Base-by-base conservation (phyloP, 345 rosid genomes). In the Geranium brycei region DNA sequence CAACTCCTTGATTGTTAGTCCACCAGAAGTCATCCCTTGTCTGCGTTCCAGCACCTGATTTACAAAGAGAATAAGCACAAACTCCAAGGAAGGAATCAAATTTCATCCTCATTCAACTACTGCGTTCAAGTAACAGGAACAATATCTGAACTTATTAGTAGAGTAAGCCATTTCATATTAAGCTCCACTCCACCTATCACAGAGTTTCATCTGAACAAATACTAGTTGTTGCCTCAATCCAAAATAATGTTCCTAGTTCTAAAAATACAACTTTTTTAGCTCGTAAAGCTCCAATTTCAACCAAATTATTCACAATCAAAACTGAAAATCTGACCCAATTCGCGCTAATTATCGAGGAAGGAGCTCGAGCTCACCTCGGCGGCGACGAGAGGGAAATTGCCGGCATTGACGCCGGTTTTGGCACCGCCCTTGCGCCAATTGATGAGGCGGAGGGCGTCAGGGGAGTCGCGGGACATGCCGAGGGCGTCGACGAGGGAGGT, bases 351-450 rank as follows among this genome's bases (percentile, higher is more conserved):
- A 23, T 23, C 28, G 28, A 23, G 28, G 28, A 23, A 23, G 28
- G 28, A 23, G 28, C 28, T 23, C 28, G 28, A 23, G 28, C 12
- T 47, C 11, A 86, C 89, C 86, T 92, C 95, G n/a, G 84, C 65
- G 14, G 96, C 93, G 15, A 92, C 89, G 13, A 89, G 73, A 0
- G 96, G 70, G 62, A 89, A 89, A 58, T 87, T 87, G 28, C 98
- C 98, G 55, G 96, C 96, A 71, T 85, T 86, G 58, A 78, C 78
- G 12, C 89, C 95, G 40, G 84, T 78, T 53, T 71, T 85, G 41
- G 92, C 79, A 31, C 91, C 96, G 0, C 93, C 96, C 17, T 87
- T 91, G 7, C 98, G 98, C 98, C 98, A 92, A 77, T 92, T 89
- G 77, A 87, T 72, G 64, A 89, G 95, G 51, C 93, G 92, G 58